phyloP scores from a whole-genome alignment of 495 filamentous ascomycete species.

The Filosporella fistucella region DNA sequence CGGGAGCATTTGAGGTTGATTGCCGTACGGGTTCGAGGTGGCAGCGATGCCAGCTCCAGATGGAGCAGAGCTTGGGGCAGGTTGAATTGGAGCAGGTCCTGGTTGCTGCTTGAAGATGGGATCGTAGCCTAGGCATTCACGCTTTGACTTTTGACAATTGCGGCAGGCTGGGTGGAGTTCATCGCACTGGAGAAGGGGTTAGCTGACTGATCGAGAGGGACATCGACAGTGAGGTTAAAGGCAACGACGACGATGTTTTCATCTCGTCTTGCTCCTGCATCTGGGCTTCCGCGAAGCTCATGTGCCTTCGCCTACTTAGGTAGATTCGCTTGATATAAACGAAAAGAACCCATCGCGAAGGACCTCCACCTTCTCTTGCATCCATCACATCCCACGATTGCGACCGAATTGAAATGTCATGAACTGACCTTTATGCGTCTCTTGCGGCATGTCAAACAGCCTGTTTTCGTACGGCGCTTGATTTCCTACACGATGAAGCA shows the following conservation, averaged over 20 bases:
- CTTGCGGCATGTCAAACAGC: conserved; percentile 94
- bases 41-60: conserved; percentile 22
- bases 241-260: conserved; percentile 15
- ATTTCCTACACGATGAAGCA: conserved; percentile 58
- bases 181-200: conserved; percentile 66
- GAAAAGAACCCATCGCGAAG: conserved; percentile 25
- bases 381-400: conserved; percentile 9
- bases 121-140: conserved; percentile 96
- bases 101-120: conserved; percentile 93
- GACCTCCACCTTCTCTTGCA: conserved; percentile 19
- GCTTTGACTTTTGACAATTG: conserved; percentile 97
- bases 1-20: conserved; percentile 30
- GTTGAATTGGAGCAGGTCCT: conserved; percentile 73
- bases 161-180: conserved; percentile 91
- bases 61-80: conserved; percentile 40
- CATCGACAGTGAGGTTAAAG: too few relatives aligned
- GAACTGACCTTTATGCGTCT: conserved; percentile 92
- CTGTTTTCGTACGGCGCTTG: conserved; percentile 96
- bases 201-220: too few relatives aligned
- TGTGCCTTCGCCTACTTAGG: conserved; percentile 44
- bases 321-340: conserved; percentile 36
- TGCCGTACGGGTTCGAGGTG: conserved; percentile 27
- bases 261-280: conserved; percentile 21
- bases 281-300: conserved; percentile 31
- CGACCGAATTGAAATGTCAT: conserved; percentile 10